Percentiles rank a stretch among this genome's conserved stretches.
These are phyloP conservation scores for Neoascochyta sp. DNA, from an alignment of 2,329 filamentous ascomycete species.

Conservation along the genomic window DNA sequence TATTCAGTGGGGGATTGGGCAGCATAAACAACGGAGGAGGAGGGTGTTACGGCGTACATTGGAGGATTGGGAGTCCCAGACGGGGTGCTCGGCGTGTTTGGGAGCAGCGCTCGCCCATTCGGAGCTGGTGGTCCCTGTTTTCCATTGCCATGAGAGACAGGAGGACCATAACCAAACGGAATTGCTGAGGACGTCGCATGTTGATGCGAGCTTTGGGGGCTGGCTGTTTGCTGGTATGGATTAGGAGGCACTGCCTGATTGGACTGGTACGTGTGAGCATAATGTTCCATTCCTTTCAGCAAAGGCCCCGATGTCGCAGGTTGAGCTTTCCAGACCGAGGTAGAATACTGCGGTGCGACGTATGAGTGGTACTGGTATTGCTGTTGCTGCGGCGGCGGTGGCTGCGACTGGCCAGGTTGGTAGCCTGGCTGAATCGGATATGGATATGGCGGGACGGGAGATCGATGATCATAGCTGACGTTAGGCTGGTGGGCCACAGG, in stretches of 20 bases:
- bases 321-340: slow-evolving; percentile 21
- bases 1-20: slow-evolving; percentile 38
- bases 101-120: slow-evolving; percentile 32
- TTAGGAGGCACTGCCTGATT: slow-evolving; percentile 21
- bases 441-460: slow-evolving; percentile 23
- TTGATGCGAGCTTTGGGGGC: slow-evolving; percentile 12
- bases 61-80: slow-evolving; percentile 32
- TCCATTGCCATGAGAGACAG: too few species aligned
- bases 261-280: slow-evolving; percentile 22
- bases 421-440: slow-evolving; percentile 12
- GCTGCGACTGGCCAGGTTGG: slow-evolving; percentile 18
- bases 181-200: too few species aligned
- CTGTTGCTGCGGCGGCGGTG: slow-evolving; percentile 15
- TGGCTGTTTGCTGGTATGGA: slow-evolving; percentile 16
- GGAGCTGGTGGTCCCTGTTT: slow-evolving; percentile 19
- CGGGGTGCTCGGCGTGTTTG: slow-evolving; percentile 28
- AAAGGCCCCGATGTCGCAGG: slow-evolving; percentile 17
- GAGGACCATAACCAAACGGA: slow-evolving; percentile 16
- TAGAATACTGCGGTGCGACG: slow-evolving; percentile 20
- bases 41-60: slow-evolving; percentile 38
- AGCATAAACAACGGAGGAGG: slow-evolving; percentile 38
- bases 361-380: slow-evolving; percentile 27
- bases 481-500: slow-evolving; percentile 39
- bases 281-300: slow-evolving; percentile 23
- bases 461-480: slow-evolving; percentile 33